A percentile compares a stretch with the other conserved stretches of the same genome.
Evolutionary conservation across 75 land plant species (phyloP).

Genomic region (Picea glauca): DNA sequence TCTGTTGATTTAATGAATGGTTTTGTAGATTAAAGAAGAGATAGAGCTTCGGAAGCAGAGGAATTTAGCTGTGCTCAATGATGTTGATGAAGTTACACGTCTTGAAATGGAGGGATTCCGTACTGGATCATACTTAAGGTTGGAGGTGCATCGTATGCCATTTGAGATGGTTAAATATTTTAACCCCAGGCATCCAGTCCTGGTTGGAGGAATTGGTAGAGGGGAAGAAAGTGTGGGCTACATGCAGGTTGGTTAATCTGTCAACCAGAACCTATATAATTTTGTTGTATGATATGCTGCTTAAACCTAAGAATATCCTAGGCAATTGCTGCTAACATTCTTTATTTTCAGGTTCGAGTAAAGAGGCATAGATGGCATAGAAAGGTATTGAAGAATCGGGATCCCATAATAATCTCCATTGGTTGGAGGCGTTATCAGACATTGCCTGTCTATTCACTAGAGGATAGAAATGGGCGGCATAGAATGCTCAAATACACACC

Average conservation of each 20-base stretch:
- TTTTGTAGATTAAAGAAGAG: constrained; percentile 88
- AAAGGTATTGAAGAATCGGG: constrained; percentile 90
- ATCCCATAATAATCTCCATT: constrained; percentile 87
- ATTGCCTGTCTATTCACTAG: constrained; percentile 85
- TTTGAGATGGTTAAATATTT: constrained; percentile 97
- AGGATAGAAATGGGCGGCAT: constrained; percentile 84
- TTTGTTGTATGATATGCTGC: constrained; percentile 8
- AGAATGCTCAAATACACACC: constrained; percentile 99
- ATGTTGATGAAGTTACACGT: constrained; percentile 78
- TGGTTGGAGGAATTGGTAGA: constrained; percentile 89
- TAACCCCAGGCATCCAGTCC: constrained; percentile 84
- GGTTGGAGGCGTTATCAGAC: constrained; percentile 99
- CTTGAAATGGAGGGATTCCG: constrained; percentile 86
- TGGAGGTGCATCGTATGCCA: constrained; percentile 87
- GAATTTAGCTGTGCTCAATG: constrained; percentile 84
- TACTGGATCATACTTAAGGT: constrained; percentile 79
- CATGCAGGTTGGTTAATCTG: constrained; percentile 77
- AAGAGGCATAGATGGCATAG: constrained; percentile 96
- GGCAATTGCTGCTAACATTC: background rate
- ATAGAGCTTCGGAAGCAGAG: constrained; percentile 79
- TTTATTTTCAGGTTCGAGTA: constrained; percentile 53
- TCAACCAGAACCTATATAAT: background rate
- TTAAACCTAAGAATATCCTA: background rate
- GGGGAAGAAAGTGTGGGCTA: constrained; percentile 93
- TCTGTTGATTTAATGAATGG: background rate